Evolutionary conservation across 108 stramenopile species (phyloP).

Genomic region (Nitzschia putrida): DNA sequence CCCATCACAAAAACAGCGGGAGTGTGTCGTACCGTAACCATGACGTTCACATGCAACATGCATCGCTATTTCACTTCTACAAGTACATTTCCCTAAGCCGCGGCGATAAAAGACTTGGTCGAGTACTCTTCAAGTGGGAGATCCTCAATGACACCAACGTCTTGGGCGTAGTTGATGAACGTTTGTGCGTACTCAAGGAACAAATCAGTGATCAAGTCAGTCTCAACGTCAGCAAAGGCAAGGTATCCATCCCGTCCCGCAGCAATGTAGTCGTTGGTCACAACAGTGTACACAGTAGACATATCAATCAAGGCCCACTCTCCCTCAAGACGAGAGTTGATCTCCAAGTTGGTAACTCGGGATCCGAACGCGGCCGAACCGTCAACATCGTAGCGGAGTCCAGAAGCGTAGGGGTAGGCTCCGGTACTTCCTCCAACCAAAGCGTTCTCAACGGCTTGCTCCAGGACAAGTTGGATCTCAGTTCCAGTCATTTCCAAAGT

Average conservation of each 20-base stretch:
- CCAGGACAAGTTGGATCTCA: constrained; percentile 45
- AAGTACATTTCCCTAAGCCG: too few species aligned
- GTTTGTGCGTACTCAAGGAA: constrained; percentile 47
- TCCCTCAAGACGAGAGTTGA: constrained; percentile 43
- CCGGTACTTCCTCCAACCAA: constrained; percentile 17
- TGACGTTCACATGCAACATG: too few species aligned
- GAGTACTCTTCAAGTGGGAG: constrained; percentile 32
- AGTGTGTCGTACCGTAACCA: too few species aligned
- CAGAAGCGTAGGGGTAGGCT: constrained; percentile 50
- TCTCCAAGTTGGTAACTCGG: constrained; percentile 40
- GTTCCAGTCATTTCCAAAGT: constrained; percentile 46
- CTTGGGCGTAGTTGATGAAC: constrained; percentile 46
- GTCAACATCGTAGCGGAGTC: constrained; percentile 52
- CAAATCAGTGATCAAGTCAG: constrained; percentile 23
- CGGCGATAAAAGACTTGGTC: constrained; percentile 19
- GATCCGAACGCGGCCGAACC: constrained; percentile 9
- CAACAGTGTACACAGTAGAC: constrained; percentile 40
- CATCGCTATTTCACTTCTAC: too few species aligned
- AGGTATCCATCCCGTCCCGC: constrained; percentile 48
- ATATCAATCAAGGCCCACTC: constrained; percentile 42
- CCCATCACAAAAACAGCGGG: too few species aligned
- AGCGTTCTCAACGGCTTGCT: constrained; percentile 37
- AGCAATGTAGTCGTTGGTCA: constrained; percentile 51
- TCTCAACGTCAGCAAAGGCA: constrained; percentile 35
- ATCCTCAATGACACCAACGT: constrained; percentile 15